These are phyloP conservation scores for Didymella glomerata DNA, from an alignment of 2,329 filamentous ascomycete genomes.

Conservation along the genomic window DNA sequence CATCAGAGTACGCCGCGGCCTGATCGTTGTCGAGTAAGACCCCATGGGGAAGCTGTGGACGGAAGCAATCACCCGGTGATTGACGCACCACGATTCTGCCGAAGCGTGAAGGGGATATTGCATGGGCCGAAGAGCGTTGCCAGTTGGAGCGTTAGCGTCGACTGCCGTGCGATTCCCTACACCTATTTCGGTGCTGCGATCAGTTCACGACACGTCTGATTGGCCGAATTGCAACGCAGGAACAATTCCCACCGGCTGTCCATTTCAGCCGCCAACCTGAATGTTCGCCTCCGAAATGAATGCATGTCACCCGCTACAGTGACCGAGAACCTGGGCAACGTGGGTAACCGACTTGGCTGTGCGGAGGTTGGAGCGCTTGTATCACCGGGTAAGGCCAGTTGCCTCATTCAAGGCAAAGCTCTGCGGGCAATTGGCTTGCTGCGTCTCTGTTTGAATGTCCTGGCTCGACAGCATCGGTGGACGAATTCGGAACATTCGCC, in stretches of 20 bases:
- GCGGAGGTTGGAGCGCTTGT: constrained; percentile 4
- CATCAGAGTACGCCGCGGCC: neutral
- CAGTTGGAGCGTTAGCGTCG: neutral
- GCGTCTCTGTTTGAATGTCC: neutral
- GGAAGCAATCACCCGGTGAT: neutral
- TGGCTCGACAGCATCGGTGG: neutral
- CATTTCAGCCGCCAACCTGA: neutral
- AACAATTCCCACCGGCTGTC: constrained; percentile 10
- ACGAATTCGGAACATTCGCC: neutral
- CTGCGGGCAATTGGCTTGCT: neutral
- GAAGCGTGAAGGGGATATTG: neutral
- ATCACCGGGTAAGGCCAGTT: neutral
- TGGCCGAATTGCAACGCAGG: neutral
- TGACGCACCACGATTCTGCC: neutral
- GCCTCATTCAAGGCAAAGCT: neutral
- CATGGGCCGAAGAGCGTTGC: neutral
- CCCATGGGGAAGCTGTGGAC: neutral
- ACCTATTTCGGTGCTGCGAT: neutral
- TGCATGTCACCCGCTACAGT: neutral
- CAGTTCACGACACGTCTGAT: neutral
- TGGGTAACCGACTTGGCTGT: neutral
- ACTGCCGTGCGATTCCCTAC: neutral
- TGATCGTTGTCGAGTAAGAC: neutral
- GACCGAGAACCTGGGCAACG: neutral
- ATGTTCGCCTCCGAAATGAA: neutral